phyloP scores from a whole-genome alignment of 2,329 filamentous ascomycete species.

The Colletotrichum viniferum region DNA sequence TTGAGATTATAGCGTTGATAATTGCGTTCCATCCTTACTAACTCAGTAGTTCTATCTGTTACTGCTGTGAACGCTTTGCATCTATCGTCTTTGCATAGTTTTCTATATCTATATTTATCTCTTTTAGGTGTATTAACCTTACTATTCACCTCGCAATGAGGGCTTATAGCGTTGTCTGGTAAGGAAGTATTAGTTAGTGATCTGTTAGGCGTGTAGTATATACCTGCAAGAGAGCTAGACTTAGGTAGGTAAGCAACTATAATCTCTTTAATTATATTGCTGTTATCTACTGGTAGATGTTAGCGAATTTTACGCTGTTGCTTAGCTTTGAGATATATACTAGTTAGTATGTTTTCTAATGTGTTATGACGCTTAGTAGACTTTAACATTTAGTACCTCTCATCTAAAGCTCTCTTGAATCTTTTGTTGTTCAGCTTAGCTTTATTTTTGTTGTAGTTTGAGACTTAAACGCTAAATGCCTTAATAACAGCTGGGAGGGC shows the following conservation, averaged over 20 bases:
- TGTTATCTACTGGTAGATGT: background rate
- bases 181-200: background rate
- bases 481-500: background rate
- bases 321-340: background rate
- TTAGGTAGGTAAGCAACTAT: background rate
- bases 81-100: background rate
- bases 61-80: background rate
- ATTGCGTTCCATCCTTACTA: background rate
- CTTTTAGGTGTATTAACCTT: background rate
- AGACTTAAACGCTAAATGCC: background rate
- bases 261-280: background rate
- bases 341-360: background rate
- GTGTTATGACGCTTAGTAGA: background rate
- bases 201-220: background rate
- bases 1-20: background rate
- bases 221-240: background rate
- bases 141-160: background rate
- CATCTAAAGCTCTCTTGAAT: background rate
- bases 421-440: background rate
- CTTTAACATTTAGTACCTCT: background rate
- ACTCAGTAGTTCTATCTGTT: background rate
- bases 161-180: background rate
- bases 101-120: background rate
- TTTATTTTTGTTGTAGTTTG: background rate
- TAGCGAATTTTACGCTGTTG: background rate